phyloP scores from a whole-genome alignment of 2,329 filamentous ascomycete species.

The Fusarium veterinarium region DNA sequence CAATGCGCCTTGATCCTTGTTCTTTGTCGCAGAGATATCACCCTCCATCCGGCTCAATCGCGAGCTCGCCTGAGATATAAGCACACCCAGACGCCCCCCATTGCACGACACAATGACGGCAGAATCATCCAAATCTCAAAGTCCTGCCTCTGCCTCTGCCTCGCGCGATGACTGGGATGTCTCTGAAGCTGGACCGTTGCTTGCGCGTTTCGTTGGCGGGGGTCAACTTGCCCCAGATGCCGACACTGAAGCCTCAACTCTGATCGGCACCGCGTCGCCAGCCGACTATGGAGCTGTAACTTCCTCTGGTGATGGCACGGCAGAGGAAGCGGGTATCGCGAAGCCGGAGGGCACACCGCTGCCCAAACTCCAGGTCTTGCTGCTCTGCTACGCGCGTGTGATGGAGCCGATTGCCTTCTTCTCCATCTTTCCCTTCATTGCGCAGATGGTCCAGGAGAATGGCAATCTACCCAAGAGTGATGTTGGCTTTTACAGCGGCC shows the following conservation, averaged over 20 bases:
- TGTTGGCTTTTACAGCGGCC: conserved; percentile 82
- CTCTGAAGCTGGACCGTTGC: conserved; percentile 39
- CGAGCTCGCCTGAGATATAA: not conserved
- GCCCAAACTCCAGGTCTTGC: conserved; percentile 72
- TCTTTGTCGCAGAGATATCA: not conserved
- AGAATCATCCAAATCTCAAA: conserved; percentile 3
- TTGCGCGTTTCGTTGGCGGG: conserved; percentile 38
- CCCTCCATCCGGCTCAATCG: not conserved
- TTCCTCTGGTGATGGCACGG: conserved; percentile 3
- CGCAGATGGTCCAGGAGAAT: conserved; percentile 77
- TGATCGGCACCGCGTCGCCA: conserved; percentile 35
- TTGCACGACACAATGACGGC: conserved; percentile 23
- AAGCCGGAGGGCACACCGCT: conserved; percentile 28
- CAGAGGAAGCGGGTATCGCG: not conserved
- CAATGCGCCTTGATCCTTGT: not conserved
- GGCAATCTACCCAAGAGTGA: conserved; percentile 71
- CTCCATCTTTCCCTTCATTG: conserved; percentile 84
- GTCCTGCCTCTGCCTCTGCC: not conserved
- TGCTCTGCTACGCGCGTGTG: conserved; percentile 78
- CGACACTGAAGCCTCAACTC: conserved; percentile 43
- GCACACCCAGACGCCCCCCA: not conserved
- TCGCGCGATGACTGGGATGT: conserved; percentile 9
- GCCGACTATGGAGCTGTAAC: conserved; percentile 16
- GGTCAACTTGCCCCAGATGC: conserved; percentile 29
- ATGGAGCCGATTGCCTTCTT: conserved; percentile 87